phyloP scores from a whole-genome alignment of 768 basidiomycete species.

The Pleurotus salmoneostramineus region DNA sequence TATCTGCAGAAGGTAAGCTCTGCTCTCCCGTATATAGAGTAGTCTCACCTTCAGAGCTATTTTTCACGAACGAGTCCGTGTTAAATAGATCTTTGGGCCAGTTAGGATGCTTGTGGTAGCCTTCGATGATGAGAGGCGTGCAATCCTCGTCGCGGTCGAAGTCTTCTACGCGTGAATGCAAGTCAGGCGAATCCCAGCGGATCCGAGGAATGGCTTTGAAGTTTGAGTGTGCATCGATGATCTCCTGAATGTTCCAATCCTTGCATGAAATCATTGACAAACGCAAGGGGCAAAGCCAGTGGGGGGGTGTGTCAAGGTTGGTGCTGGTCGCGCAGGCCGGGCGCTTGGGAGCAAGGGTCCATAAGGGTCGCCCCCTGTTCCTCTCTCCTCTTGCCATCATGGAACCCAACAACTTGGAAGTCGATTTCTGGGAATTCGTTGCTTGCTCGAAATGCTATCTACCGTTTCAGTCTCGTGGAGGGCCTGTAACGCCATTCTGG shows the following conservation, averaged over 20 bases:
- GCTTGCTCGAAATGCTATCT: conserved; percentile 67
- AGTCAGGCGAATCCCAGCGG: conserved; percentile 21
- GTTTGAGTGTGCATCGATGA: conserved; percentile 32
- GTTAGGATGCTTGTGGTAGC: conserved; percentile 45
- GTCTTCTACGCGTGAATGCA: conserved; percentile 31
- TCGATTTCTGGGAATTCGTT: conserved; percentile 82
- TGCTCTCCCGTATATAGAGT: not conserved
- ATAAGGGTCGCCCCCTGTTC: not conserved
- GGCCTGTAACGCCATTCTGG: conserved; percentile 75
- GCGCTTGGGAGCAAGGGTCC: not conserved
- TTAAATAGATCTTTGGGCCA: conserved; percentile 60
- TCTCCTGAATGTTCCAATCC: conserved; percentile 46
- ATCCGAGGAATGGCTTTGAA: conserved; percentile 42
- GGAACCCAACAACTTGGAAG: conserved; percentile 18
- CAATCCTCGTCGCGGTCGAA: conserved; percentile 43
- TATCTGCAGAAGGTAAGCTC: conserved; percentile 29
- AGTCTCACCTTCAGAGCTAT: conserved; percentile 24
- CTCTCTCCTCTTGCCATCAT: not conserved
- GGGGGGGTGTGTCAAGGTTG: not conserved
- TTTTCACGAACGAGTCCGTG: conserved; percentile 45
- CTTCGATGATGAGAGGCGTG: conserved; percentile 60
- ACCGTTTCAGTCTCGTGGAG: conserved; percentile 51
- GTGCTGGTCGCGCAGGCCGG: not conserved
- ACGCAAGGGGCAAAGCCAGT: not conserved
- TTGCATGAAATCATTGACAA: conserved; percentile 9